Conservation (phyloP, 2,329 filamentous ascomycete genomes). For the Zalaria obscura region DNA sequence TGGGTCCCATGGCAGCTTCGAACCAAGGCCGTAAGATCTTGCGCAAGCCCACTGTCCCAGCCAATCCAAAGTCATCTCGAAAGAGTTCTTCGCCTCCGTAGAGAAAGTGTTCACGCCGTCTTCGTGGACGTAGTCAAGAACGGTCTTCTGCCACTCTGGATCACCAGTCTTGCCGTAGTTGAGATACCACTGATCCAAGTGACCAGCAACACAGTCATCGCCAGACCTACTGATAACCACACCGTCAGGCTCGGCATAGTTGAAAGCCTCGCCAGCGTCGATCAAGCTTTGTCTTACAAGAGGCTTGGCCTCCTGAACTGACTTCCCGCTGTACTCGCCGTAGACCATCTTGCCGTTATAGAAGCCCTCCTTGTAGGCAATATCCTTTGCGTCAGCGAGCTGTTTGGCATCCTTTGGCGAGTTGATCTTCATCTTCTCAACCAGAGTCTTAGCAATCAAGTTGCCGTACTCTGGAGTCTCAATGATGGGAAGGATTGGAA, state of each 20-base stretch:
- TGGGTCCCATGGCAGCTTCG: constrained; percentile 86
- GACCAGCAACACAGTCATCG: constrained; percentile 84
- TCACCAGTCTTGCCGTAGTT: constrained; percentile 79
- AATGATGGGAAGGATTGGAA: constrained; percentile 81
- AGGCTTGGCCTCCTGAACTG: constrained; percentile 75
- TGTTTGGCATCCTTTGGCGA: constrained; percentile 90
- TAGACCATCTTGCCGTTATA: constrained; percentile 86
- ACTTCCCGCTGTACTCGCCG: constrained; percentile 76
- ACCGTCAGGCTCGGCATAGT: constrained; percentile 85
- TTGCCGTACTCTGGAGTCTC: constrained; percentile 79
- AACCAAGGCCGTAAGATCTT: constrained; percentile 80
- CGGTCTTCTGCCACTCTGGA: constrained; percentile 61
- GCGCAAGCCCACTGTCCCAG: constrained; percentile 92
- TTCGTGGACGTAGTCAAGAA: constrained; percentile 56
- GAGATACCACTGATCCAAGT: constrained; percentile 95
- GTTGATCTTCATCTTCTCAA: constrained; percentile 89
- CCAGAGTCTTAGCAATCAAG: constrained; percentile 65
- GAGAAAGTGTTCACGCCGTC: constrained; percentile 69
- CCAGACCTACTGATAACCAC: constrained; percentile 78
- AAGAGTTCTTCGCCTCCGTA: constrained; percentile 39
- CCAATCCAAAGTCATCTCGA: constrained; percentile 81
- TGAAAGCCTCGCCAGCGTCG: constrained; percentile 65
- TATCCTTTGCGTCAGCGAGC: constrained; percentile 84
- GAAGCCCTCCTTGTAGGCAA: constrained; percentile 94
- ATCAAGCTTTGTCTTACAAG: constrained; percentile 70